These are phyloP conservation scores for Ziziphus jujuba DNA, from an alignment of 306 rosid genomes.

Conservation along the genomic window DNA sequence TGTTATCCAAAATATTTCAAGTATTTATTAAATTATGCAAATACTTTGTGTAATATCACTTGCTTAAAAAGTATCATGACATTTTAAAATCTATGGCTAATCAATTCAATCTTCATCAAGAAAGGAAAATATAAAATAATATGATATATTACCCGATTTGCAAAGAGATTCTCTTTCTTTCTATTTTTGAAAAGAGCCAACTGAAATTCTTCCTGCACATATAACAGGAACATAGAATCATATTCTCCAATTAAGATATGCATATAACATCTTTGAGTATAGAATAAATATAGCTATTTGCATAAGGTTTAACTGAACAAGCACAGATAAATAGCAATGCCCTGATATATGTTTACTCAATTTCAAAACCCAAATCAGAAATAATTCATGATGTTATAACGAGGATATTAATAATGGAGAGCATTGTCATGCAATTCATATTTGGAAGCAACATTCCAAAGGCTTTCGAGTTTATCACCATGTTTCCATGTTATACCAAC, in stretches of 20 bases:
- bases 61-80: neutral
- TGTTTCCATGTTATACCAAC: neutral
- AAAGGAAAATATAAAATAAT: too few species aligned
- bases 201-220: constrained; percentile 89
- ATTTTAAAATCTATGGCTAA: too few species aligned
- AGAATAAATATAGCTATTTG: neutral
- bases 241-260: neutral
- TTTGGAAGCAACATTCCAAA: constrained; percentile 3
- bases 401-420: neutral
- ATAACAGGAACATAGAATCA: constrained; percentile 12
- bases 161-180: constrained; percentile 72
- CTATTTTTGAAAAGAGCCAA: constrained; percentile 80
- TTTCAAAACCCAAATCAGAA: constrained; percentile 5
- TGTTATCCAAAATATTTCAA: too few species aligned
- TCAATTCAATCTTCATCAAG: too few species aligned
- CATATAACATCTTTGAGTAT: constrained; percentile 1
- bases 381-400: neutral
- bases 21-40: too few species aligned
- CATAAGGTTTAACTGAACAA: neutral
- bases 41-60: neutral
- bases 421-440: neutral
- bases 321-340: neutral
- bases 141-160: constrained; percentile 63
- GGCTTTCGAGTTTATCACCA: neutral
- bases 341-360: neutral